Evolutionary conservation across 768 basidiomycete genomes (phyloP).

Genomic region (Tulasnella sp.): DNA sequence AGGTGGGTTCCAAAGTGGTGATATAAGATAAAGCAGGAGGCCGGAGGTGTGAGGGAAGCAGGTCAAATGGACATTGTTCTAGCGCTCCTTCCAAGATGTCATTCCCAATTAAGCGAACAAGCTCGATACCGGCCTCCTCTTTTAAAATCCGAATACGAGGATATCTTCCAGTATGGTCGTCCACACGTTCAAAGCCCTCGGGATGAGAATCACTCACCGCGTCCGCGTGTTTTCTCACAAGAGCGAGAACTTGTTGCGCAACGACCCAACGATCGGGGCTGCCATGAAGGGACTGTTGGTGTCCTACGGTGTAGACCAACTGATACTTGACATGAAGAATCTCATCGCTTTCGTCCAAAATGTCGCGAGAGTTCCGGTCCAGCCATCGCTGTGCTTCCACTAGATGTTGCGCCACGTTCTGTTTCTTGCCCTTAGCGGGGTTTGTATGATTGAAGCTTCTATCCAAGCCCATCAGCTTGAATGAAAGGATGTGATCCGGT

Average conservation of each 20-base stretch:
- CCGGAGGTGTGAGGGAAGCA: constrained; percentile 17
- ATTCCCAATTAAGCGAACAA: background rate
- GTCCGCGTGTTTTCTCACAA: background rate
- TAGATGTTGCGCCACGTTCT: background rate
- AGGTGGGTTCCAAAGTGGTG: too few relatives aligned
- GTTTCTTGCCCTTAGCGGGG: background rate
- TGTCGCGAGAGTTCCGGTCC: constrained; percentile 1
- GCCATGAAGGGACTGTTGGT: constrained; percentile 29
- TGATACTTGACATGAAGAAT: constrained; percentile 37
- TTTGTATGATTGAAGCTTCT: constrained; percentile 18
- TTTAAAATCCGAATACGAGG: background rate
- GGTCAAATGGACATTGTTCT: constrained; percentile 21
- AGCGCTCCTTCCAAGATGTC: background rate
- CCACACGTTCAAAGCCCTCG: background rate
- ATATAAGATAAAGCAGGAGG: too few relatives aligned
- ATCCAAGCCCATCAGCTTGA: constrained; percentile 37
- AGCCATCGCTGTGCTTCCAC: constrained; percentile 19
- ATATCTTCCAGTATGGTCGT: background rate
- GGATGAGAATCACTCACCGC: background rate
- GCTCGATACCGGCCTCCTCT: background rate
- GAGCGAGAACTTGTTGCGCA: constrained; percentile 26
- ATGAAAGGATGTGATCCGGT: constrained; percentile 43
- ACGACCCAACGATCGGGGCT: constrained; percentile 34
- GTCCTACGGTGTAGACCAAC: constrained; percentile 35
- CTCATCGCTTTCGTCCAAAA: constrained; percentile 21